These are phyloP conservation scores for Sequoia sempervirens DNA, from an alignment of 75 land plant genomes.

Conservation along the genomic window DNA sequence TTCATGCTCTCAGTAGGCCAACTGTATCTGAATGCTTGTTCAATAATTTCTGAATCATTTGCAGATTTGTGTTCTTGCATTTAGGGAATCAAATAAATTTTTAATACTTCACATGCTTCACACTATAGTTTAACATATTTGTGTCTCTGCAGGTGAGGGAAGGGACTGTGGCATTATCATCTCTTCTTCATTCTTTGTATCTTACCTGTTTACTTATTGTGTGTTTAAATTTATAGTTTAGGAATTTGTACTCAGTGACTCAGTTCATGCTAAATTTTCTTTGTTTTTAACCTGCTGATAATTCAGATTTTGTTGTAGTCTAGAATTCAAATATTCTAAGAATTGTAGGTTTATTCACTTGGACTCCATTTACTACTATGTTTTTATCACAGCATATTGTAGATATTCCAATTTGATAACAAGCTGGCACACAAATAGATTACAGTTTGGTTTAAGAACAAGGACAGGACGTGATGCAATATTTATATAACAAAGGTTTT, in stretches of 20 bases:
- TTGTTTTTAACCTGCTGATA: neutral
- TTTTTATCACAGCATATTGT: neutral
- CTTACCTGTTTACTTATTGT: neutral
- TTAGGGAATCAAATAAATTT: neutral
- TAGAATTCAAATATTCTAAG: neutral
- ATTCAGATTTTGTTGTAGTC: neutral
- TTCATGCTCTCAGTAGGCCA: no score
- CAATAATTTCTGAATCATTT: neutral
- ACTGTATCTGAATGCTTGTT: no score
- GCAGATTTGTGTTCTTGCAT: neutral
- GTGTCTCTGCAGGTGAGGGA: neutral
- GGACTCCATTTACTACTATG: neutral
- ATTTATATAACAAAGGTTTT: neutral
- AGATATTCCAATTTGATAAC: neutral
- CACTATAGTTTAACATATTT: neutral
- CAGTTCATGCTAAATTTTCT: no score
- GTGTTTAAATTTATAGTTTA: no score
- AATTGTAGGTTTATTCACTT: neutral
- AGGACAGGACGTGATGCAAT: neutral
- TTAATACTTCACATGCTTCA: neutral
- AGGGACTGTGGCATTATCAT: neutral
- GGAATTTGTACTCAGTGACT: neutral
- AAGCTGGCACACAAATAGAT: neutral
- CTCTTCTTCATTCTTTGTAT: neutral
- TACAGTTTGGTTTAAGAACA: neutral